A percentile compares a stretch with the other conserved stretches of the same genome.
Evolutionary conservation across 1,284 basidiomycete species (phyloP).

Genomic region (Coniferiporia sulphurascens): DNA sequence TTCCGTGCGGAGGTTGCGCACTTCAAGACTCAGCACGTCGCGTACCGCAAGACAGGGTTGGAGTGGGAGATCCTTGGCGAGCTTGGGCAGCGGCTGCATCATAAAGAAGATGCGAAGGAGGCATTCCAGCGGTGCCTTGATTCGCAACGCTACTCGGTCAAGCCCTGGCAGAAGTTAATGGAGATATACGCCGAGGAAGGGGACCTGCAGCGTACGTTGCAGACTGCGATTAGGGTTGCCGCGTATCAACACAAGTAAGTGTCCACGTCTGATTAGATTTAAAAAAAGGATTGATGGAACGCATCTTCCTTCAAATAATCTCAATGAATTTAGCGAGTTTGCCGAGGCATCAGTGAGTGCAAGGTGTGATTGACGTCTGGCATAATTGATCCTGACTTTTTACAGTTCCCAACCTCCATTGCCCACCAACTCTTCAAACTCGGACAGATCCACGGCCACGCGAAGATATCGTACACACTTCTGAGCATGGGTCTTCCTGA

Average conservation of each 20-base stretch:
- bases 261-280: not conserved
- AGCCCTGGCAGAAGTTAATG: slow-evolving; percentile 89
- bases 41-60: slow-evolving; percentile 92
- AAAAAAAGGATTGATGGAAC: not conserved
- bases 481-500: slow-evolving; percentile 91
- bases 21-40: slow-evolving; percentile 96
- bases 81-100: slow-evolving; percentile 85
- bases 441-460: slow-evolving; percentile 89
- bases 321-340: slow-evolving; percentile 53
- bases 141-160: slow-evolving; percentile 78
- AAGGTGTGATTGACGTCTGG: slow-evolving; percentile 2
- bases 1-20: slow-evolving; percentile 99
- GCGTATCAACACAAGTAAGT: slow-evolving; percentile 75
- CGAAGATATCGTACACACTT: slow-evolving; percentile 91
- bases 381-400: slow-evolving; percentile 1
- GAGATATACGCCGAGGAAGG: slow-evolving; percentile 94
- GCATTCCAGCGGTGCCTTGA: slow-evolving; percentile 95
- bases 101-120: slow-evolving; percentile 97
- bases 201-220: slow-evolving; percentile 86
- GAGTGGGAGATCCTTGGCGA: slow-evolving; percentile 99
- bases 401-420: slow-evolving; percentile 85
- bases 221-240: slow-evolving; percentile 88
- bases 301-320: slow-evolving; percentile 29
- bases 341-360: slow-evolving; percentile 75
- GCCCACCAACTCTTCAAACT: slow-evolving; percentile 90